phyloP scores from a whole-genome alignment of 371 early-diverging fungal genomes.

The Mortierella sp. region DNA sequence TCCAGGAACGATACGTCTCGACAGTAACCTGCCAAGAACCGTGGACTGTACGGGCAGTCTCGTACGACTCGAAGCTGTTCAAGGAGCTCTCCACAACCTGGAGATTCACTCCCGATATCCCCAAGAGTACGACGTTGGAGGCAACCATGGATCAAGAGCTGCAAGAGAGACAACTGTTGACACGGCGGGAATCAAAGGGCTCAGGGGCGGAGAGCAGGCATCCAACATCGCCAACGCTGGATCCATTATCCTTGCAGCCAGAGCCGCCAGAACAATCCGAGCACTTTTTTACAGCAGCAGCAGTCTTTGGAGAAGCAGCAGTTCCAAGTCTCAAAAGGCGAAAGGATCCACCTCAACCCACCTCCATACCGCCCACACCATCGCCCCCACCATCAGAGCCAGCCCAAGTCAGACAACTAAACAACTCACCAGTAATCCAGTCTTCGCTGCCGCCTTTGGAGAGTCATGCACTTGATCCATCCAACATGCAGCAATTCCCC shows the following conservation, averaged over 20 bases:
- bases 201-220: neutral
- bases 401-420: neutral
- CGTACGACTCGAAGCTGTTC: conserved; percentile 75
- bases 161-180: conserved; percentile 24
- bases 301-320: conserved; percentile 37
- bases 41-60: conserved; percentile 69
- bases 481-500: conserved; percentile 9
- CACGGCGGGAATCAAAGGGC: neutral
- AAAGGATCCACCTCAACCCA: neutral
- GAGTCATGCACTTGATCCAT: neutral
- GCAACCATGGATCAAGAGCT: conserved; percentile 32
- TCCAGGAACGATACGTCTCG: conserved; percentile 81
- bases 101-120: conserved; percentile 68
- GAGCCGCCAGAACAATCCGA: conserved; percentile 1
- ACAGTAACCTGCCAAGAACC: conserved; percentile 75
- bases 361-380: too few relatives aligned
- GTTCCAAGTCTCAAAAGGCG: conserved; percentile 11
- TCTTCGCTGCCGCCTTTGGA: neutral
- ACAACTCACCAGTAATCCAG: neutral
- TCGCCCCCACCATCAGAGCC: neutral
- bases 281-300: conserved; percentile 30
- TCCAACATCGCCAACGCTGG: neutral
- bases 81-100: conserved; percentile 75
- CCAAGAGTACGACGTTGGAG: conserved; percentile 35
- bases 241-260: neutral